These are phyloP conservation scores for Petunia hybrid DNA, from an alignment of 305 asterid genomes.

Conservation along the genomic window DNA sequence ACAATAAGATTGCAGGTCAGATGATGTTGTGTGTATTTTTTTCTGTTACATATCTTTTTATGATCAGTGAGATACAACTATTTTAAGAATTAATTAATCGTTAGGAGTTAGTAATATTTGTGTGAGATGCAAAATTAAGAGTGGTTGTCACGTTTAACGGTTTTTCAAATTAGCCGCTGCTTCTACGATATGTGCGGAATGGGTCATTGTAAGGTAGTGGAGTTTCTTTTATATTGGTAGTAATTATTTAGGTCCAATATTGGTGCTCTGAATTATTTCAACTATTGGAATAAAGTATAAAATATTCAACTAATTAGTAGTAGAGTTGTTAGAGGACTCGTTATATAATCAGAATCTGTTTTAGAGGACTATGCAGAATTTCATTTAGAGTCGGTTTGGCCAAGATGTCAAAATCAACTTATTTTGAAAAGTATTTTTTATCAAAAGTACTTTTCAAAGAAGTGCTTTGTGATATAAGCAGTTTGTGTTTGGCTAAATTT, in stretches of 20 bases:
- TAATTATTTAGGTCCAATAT: neutral
- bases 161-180: constrained; percentile 44
- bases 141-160: constrained; percentile 51
- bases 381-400: no score
- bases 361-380: neutral
- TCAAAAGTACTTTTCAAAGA: no score
- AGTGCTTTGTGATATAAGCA: no score
- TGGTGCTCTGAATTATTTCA: neutral
- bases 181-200: constrained; percentile 33
- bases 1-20: neutral
- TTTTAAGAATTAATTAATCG: neutral
- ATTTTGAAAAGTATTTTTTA: no score
- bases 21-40: neutral
- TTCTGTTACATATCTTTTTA: neutral
- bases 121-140: neutral
- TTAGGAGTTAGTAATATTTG: neutral
- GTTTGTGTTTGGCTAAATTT: no score
- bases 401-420: no score
- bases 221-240: no score
- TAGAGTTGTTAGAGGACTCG: no score
- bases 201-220: neutral
- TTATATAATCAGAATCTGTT: neutral
- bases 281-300: neutral
- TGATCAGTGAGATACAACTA: neutral
- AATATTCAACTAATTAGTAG: no score